A percentile compares a stretch with the other conserved stretches of the same genome.
Conservation (phyloP, 768 basidiomycete species). For the Filobasidium wieringae region DNA sequence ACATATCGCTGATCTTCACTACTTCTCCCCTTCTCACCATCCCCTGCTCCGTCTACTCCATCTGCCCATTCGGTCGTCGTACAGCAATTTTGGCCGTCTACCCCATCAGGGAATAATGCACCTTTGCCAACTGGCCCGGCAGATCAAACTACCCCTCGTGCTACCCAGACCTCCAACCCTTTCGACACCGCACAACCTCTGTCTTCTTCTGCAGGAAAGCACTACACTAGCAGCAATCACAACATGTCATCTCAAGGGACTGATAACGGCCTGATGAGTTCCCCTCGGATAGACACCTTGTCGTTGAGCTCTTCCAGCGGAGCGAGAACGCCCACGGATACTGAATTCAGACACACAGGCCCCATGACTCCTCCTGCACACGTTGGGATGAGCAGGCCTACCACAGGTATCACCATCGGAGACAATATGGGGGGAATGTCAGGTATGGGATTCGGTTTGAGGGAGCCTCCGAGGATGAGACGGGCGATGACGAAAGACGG, state of each 20-base stretch:
- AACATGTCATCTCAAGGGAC: constrained; percentile 10
- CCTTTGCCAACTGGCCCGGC: constrained; percentile 26
- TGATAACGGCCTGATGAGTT: constrained; percentile 16
- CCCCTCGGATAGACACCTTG: constrained; percentile 18
- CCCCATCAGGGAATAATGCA: constrained; percentile 22
- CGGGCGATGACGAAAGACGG: constrained; percentile 24
- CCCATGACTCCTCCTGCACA: constrained; percentile 23
- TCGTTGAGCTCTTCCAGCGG: constrained; percentile 8
- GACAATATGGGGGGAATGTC: constrained; percentile 19
- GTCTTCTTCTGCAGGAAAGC: constrained; percentile 1
- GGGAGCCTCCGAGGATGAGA: constrained; percentile 38
- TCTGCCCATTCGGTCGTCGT: too few relatives aligned
- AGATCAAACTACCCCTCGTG: constrained; percentile 36
- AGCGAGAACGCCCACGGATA: neutral
- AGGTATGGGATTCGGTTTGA: constrained; percentile 35
- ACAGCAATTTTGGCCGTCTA: constrained; percentile 17
- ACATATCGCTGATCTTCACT: too few relatives aligned
- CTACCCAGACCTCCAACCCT: constrained; percentile 22
- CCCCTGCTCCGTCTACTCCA: too few relatives aligned
- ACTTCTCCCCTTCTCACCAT: too few relatives aligned
- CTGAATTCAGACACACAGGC: neutral
- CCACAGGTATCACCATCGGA: constrained; percentile 23
- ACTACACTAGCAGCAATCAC: neutral
- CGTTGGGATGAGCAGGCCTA: constrained; percentile 31
- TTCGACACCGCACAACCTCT: constrained; percentile 24